Evolutionary conservation across 352 stramenopile species (phyloP), one percentile per base, ranked within the genome.

Genomic region (Phytophthora syringae): DNA sequence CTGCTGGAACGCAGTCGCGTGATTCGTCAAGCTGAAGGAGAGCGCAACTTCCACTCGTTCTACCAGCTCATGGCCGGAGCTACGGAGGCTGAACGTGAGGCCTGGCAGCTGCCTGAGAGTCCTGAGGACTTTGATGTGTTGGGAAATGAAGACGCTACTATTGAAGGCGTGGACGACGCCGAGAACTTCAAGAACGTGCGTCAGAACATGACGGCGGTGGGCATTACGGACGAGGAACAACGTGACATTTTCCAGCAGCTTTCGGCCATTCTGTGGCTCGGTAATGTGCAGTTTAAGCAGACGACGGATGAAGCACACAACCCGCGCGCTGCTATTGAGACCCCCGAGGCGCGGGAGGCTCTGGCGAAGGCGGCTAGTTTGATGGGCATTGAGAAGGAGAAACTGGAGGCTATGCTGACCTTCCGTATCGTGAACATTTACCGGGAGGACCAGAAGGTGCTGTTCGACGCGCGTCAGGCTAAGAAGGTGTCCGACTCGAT

Each of bases 41-140:
- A 99, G 72, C 78, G 97, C 22, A 98, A 98, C 71, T 99, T 98
- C 77, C 95, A 99, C 77, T 98, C 99, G 62, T 99, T 99, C 70
- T 99, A 98, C 72, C 88, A 98, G 64, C 82, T 82, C n/a, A 84
- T 79, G 7, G 85, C 90, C 48, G 64, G 90, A 22, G 47, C 93
- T 5, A 84, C 93, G 62, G 85, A 77, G 10, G 56, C 82, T 5
- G 55, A 86, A 36, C 74, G 72, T 36, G 66, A 66, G 10, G 64
- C 72, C 13, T 74, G 89, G 10, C 44, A 87, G 22, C 64, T 79
- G 24, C 70, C 92, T 3, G 79, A 94, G 27, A 11, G 64, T 6
- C 36, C 60, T 18, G 88, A 75, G 36, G 63, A 76, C 45, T 93
- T 93, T 30, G 55, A 71, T 42, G 94, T 93, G 72, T 78, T 80